Base-by-base conservation (phyloP, 805 yeast species). In the Cyberlindnera mississippiensis region DNA sequence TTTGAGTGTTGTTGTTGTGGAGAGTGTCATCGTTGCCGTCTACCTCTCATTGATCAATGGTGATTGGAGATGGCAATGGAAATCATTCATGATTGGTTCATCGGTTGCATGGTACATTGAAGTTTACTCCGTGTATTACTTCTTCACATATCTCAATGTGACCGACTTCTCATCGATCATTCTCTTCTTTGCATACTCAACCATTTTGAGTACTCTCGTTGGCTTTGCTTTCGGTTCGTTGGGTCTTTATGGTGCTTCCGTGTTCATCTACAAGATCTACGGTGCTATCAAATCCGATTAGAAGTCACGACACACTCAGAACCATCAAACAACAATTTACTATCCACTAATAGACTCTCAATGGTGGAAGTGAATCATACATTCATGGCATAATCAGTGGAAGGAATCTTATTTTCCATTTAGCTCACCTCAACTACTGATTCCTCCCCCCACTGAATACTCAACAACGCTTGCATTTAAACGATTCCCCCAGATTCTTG, bases 1-100 rank as follows among this genome's bases (percentile, higher is more conserved):
- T 33, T 67, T 85, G 28, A 62, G 78, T 33, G 67, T 84, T 28
- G 79, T 85, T 12, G 78, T 85, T 16, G 66, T 78, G 30, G 95
- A 87, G 60, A 76, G 84, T 40, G 77, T 90, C 8, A 71, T 87
- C 18, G 76, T 87, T 33, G 78, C 84, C 6, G 72, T 82, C 9
- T 87, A 82, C 55, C 57, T 83, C 33, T 72, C 82, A 33, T 68
- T 87, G 53, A 69, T 71, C 17, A 66, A 75, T 50, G 76, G 73
- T 38, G 74, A 68, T 55, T 75, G 76, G 37, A 66, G 72, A 50
- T 89, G 96, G 96, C 86, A 85, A 57, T 87, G 96, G 96, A 71
- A 81, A 50, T 69, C 88, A 11, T 87, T 86, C 61, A 60, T 77
- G 40, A 76, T 80, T 22, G 86, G 95, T 4, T 67, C 78, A 4